A percentile compares a stretch with the other conserved stretches of the same genome.
phyloP scores from a whole-genome alignment of 805 yeast species.

The Cyberlindnera mississippiensis region DNA sequence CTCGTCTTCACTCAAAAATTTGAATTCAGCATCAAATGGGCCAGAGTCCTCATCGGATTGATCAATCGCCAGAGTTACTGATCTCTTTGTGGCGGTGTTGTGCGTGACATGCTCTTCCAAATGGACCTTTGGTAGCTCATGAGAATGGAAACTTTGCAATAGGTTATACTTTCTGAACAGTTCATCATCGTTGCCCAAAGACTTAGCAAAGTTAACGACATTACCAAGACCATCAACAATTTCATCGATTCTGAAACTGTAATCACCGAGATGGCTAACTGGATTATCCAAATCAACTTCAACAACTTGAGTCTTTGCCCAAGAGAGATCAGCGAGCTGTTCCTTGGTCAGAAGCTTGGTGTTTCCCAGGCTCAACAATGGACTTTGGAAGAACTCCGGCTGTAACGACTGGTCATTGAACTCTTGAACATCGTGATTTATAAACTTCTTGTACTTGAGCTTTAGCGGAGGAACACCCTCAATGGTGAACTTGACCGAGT shows the following conservation, averaged over 20 bases:
- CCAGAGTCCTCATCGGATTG: constrained; percentile 26
- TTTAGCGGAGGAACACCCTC: constrained; percentile 79
- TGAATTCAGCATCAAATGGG: constrained; percentile 35
- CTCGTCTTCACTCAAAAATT: constrained; percentile 29
- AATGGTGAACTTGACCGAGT: constrained; percentile 49
- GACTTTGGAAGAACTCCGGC: constrained; percentile 50
- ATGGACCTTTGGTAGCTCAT: constrained; percentile 50
- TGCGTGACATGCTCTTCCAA: constrained; percentile 38
- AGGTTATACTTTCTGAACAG: constrained; percentile 33
- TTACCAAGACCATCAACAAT: constrained; percentile 70
- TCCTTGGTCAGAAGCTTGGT: constrained; percentile 26
- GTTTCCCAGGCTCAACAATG: constrained; percentile 36
- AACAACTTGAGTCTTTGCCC: constrained; percentile 42
- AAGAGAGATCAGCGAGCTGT: constrained; percentile 37
- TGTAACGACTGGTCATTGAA: constrained; percentile 42
- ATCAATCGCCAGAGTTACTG: constrained; percentile 33
- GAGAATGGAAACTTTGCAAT: constrained; percentile 45
- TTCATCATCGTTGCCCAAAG: constrained; percentile 27
- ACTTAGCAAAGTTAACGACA: constrained; percentile 37
- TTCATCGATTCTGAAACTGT: constrained; percentile 52
- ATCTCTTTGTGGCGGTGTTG: constrained; percentile 36
- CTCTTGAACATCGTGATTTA: constrained; percentile 33
- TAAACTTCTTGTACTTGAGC: constrained; percentile 48
- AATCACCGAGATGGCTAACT: constrained; percentile 44
- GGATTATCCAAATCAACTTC: constrained; percentile 41